Evolutionary conservation across 2,329 filamentous ascomycete species (phyloP), one percentile per base, ranked within the genome.

Genomic region (Chaetomium strumarium): DNA sequence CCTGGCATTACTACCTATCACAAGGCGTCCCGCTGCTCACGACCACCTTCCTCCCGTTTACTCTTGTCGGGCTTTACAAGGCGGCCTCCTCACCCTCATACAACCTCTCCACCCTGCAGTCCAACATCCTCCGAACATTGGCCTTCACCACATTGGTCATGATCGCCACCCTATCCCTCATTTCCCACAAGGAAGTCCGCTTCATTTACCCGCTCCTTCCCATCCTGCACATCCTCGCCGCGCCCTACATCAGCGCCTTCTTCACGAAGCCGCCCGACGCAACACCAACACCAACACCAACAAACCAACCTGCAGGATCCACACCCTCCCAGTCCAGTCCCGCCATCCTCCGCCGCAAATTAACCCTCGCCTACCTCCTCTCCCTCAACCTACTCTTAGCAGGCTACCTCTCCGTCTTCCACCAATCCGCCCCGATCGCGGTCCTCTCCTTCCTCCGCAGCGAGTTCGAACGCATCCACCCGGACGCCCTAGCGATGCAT

Each of bases 131-230:
- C 47, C 76, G 75, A 50, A 76, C 78, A 34, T 71, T 91, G 9
- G 75, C 82, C 10, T 74, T 76, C 30, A 74, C 81, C 8, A 75
- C 85, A 39, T 57, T 84, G 50, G 68, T 81, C 30, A 86, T 85
- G 52, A 71, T 87, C 10, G 66, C 72, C 1, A 68, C 75, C 2
- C 77, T 97, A 33, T 95, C 89, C 1, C 65, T 88, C 43, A 88
- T 97, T 60, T 84, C 90, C 1, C 93, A 99, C 72, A 99, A 99
- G 68, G 93, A 99, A 75, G 88, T 96, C 62, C 89, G 93, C 63
- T 99, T 99, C 73, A 88, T 97, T 60, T 96, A 95, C 64, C 92
- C 93, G 1, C 78, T 99, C 16, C 78, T 97, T 1, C 92, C 93
- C 1, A 78, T 85, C n/a, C 78, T 99, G 7, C 89, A 93, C 66